Evolutionary conservation across 176 grass and related monocot species (phyloP).

Genomic region (Carex littledalei): DNA sequence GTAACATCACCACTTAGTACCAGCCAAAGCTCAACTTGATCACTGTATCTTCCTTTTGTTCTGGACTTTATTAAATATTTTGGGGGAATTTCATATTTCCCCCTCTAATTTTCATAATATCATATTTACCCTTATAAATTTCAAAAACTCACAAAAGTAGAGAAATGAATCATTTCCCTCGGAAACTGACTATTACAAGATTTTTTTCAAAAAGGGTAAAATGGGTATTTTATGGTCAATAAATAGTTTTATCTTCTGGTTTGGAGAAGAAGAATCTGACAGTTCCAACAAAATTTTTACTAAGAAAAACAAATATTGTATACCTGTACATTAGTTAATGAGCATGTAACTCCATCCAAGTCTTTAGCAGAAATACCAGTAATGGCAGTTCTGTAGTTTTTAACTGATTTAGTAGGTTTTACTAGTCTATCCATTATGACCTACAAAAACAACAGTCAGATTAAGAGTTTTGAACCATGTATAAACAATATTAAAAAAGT

Average conservation of each 20-base stretch:
- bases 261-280: background rate
- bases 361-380: constrained; percentile 78
- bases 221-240: too few species aligned
- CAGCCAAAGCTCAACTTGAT: background rate
- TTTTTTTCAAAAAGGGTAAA: too few species aligned
- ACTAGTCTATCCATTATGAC: constrained; percentile 68
- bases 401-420: constrained; percentile 61
- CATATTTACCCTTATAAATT: too few species aligned
- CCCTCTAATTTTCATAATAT: too few species aligned
- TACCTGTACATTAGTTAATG: constrained; percentile 77
- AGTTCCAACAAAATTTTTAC: background rate
- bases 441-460: constrained; percentile 24
- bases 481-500: background rate
- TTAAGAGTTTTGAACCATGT: background rate
- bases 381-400: constrained; percentile 64
- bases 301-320: background rate
- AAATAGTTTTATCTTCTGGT: background rate
- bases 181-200: too few species aligned
- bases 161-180: too few species aligned
- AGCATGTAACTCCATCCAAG: constrained; percentile 63
- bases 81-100: too few species aligned
- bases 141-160: too few species aligned
- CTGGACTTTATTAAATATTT: background rate
- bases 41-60: background rate
- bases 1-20: background rate